Base-by-base conservation (phyloP, 139 green algal genomes). In the Chlorella sp. region DNA sequence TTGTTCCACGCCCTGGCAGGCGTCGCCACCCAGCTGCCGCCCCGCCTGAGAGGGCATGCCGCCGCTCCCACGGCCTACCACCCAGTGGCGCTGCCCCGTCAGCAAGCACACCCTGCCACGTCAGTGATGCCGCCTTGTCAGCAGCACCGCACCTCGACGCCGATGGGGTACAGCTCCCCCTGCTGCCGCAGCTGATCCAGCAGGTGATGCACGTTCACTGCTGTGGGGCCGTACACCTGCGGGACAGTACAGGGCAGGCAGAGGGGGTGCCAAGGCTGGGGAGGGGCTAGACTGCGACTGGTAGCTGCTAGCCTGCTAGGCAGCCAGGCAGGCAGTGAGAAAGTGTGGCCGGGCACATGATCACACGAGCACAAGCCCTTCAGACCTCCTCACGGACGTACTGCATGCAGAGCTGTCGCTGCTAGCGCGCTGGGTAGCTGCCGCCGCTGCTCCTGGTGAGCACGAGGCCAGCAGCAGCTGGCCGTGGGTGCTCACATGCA, bases 191-290 rank as follows among this genome's bases (percentile, higher is more conserved):
- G 85, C 22, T 32, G 68, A 12, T 95, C 92, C 83, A 96, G 84
- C n/a, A 96, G 53, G 34, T 89, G n/a, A 37, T 91, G 80, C 48
- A 96, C 88, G 77, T 94, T 94, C 42, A 96, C 88, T 7, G 64
- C 66, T 36, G 48, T 87, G 37, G 90, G 83, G 26, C 93, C 93
- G 83, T 90, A 95, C 5, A 96, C 91, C 92, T 95, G 92, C 53
- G 80, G 82, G 34, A 9, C 11, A 5, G 48, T 57, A 16, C 48
- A 57, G 48, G 48, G 48, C 48, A 57, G 48, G 48, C 48, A 57
- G 48, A 57, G 7, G 48, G 5, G 7, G 48, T 9, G 48, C 48
- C 48, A 9, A 57, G 48, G 48, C 48, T 76, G n/a, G 9, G 36
- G 36, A 76, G 22, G 15, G 32, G 68, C 68, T 36, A 1, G 1